A percentile compares a stretch with the other conserved stretches of the same genome.
Conservation (phyloP, 108 stramenopile species). For the Skeletonema tropicum region DNA sequence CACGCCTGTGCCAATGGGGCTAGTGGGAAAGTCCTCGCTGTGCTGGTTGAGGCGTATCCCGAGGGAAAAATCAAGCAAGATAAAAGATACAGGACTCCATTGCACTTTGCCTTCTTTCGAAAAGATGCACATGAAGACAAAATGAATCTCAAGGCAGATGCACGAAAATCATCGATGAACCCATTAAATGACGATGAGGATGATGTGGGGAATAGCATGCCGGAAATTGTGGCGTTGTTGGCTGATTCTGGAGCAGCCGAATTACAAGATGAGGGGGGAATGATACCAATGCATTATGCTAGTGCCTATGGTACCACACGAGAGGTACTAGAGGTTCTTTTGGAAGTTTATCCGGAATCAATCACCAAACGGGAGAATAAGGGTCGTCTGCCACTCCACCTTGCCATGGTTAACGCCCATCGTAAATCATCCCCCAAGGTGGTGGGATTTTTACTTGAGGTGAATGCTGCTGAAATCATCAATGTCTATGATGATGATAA, state of each 20-base stretch:
- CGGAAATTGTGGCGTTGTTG: slow-evolving; percentile 45
- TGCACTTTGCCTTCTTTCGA: slow-evolving; percentile 50
- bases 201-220: slow-evolving; percentile 35
- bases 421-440: slow-evolving; percentile 74
- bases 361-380: slow-evolving; percentile 68
- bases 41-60: slow-evolving; percentile 27
- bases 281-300: slow-evolving; percentile 85
- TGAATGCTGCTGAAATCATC: slow-evolving; percentile 46
- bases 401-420: slow-evolving; percentile 89
- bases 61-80: slow-evolving; percentile 40
- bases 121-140: slow-evolving; percentile 9
- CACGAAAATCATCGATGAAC: neutral
- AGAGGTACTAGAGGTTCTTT: slow-evolving; percentile 68
- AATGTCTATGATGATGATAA: slow-evolving; percentile 76
- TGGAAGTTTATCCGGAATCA: slow-evolving; percentile 68
- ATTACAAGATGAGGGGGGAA: slow-evolving; percentile 51
- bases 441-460: slow-evolving; percentile 64
- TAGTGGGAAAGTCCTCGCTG: slow-evolving; percentile 18
- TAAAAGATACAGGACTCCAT: slow-evolving; percentile 38
- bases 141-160: slow-evolving; percentile 5
- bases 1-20: slow-evolving; percentile 53
- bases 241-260: slow-evolving; percentile 54
- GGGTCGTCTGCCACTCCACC: slow-evolving; percentile 81
- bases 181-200: slow-evolving; percentile 13
- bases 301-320: slow-evolving; percentile 75